Conservation (phyloP, 2,329 filamentous ascomycete species). For the Aspergillus sojae region DNA sequence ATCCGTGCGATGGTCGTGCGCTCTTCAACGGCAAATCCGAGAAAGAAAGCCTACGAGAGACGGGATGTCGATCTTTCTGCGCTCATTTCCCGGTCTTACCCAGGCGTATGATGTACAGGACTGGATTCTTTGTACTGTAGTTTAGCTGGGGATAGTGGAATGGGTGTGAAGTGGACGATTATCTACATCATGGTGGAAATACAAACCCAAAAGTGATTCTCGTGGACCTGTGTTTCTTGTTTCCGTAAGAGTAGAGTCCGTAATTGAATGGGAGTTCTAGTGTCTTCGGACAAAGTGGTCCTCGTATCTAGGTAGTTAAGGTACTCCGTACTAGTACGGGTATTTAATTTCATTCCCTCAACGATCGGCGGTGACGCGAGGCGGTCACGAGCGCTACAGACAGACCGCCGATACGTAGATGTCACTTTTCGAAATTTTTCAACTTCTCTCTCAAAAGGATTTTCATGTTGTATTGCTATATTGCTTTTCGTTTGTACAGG, state of each 20-base stretch:
- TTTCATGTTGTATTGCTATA: background rate
- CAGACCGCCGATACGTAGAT: background rate
- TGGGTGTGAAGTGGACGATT: constrained; percentile 12
- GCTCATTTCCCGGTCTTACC: constrained; percentile 17
- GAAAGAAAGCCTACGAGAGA: constrained; percentile 23
- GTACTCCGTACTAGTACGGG: background rate
- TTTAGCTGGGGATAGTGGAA: constrained; percentile 25
- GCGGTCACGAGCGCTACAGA: constrained; percentile 6
- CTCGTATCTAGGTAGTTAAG: background rate
- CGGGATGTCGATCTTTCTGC: constrained; percentile 15
- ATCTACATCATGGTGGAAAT: constrained; percentile 13
- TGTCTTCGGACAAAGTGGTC: background rate
- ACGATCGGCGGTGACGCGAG: background rate
- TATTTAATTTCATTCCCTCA: background rate
- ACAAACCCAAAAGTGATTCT: constrained; percentile 21
- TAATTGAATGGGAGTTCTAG: too few relatives aligned
- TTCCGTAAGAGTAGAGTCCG: background rate
- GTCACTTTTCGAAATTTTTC: background rate
- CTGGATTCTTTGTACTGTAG: constrained; percentile 32
- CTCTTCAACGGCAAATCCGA: constrained; percentile 10
- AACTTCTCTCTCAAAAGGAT: background rate
- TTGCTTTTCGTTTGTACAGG: too few relatives aligned
- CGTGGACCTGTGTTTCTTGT: constrained; percentile 1
- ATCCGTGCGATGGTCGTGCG: too few relatives aligned
- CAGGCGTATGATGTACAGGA: constrained; percentile 21